These are phyloP conservation scores for Solanum habrochaites DNA, from an alignment of 257 asterid species.

Conservation along the genomic window DNA sequence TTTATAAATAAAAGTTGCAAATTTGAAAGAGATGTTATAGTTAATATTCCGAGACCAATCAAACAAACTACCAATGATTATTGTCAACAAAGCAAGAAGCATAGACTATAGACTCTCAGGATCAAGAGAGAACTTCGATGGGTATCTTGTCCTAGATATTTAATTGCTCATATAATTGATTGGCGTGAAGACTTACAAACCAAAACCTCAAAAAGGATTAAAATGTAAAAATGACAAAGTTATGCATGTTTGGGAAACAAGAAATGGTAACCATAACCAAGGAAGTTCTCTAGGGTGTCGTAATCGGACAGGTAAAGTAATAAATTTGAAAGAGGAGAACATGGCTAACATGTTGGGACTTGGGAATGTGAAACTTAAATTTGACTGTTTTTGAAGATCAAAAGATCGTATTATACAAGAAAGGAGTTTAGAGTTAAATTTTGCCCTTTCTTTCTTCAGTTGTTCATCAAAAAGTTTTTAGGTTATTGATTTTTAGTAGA, in stretches of 20 bases:
- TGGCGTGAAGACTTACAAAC: neutral
- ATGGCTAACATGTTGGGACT: neutral
- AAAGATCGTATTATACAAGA: neutral
- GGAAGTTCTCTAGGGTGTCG: neutral
- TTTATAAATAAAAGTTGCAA: neutral
- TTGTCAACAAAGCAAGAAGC: neutral
- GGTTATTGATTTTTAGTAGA: neutral
- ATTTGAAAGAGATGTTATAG: neutral
- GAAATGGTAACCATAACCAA: neutral
- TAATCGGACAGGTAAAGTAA: neutral
- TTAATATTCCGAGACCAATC: neutral
- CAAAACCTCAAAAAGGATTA: neutral
- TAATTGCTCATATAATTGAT: neutral
- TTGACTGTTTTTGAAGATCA: neutral
- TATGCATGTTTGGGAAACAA: neutral
- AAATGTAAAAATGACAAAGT: neutral
- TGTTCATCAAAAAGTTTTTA: neutral
- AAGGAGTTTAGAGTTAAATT: neutral
- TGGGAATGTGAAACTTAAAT: neutral
- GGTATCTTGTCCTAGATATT: neutral
- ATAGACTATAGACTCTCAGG: neutral
- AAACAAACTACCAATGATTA: neutral
- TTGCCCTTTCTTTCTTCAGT: neutral
- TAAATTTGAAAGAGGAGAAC: neutral
- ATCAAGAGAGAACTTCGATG: neutral